Conservation (phyloP, 768 basidiomycete genomes). For the Tricholomella constricta region DNA sequence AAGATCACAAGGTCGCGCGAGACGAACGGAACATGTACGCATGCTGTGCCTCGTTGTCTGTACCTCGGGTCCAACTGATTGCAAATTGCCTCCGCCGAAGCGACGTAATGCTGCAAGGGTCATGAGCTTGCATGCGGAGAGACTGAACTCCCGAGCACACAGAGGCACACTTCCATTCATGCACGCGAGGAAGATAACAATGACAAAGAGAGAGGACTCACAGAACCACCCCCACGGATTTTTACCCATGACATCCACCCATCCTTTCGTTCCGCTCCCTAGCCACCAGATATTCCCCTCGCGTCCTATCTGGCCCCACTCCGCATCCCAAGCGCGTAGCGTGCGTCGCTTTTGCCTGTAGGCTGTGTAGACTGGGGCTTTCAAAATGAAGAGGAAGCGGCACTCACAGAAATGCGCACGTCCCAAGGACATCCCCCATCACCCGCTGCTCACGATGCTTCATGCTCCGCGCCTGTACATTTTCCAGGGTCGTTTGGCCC, state of each 20-base stretch:
- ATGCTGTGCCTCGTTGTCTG: neutral
- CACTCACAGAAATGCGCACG: slow-evolving; percentile 58
- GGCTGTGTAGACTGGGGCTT: neutral
- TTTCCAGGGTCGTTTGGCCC: slow-evolving; percentile 83
- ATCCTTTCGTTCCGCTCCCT: slow-evolving; percentile 61
- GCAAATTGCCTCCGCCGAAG: neutral
- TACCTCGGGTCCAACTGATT: neutral
- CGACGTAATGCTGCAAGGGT: neutral
- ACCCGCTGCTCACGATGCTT: slow-evolving; percentile 60
- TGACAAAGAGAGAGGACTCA: slow-evolving; percentile 45
- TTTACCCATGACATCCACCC: slow-evolving; percentile 83
- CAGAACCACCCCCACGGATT: slow-evolving; percentile 74
- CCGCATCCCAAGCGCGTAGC: slow-evolving; percentile 62
- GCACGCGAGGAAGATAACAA: neutral
- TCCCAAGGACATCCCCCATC: slow-evolving; percentile 52
- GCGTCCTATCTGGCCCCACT: slow-evolving; percentile 75
- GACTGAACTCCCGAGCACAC: neutral
- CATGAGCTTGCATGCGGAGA: neutral
- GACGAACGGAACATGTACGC: neutral
- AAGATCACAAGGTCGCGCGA: neutral
- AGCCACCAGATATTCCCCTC: slow-evolving; percentile 92
- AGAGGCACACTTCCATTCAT: neutral
- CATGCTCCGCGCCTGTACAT: slow-evolving; percentile 57
- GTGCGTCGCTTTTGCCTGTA: slow-evolving; percentile 52
- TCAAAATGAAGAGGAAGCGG: neutral